Conservation (phyloP, 805 yeast species). For the Myxozyma monticola region DNA sequence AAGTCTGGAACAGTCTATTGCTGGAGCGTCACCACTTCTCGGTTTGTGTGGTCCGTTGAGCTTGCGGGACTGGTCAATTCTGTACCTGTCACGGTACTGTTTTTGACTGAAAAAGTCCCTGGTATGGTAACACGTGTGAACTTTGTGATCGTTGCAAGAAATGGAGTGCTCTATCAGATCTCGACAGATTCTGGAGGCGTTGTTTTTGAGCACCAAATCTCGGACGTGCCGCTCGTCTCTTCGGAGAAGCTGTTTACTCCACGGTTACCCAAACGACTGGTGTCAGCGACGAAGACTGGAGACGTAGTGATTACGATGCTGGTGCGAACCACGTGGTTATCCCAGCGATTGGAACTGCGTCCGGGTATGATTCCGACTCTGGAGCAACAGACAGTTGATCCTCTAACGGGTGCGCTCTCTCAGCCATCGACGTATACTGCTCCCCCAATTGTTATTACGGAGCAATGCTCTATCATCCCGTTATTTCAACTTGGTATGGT, state of each 20-base stretch:
- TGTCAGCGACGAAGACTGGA: conserved; percentile 39
- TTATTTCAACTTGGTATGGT: conserved; percentile 76
- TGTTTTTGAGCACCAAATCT: conserved; percentile 34
- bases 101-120: conserved; percentile 24
- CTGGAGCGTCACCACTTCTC: conserved; percentile 27
- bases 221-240: conserved; percentile 43
- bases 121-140: conserved; percentile 28
- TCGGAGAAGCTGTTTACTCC: conserved; percentile 66
- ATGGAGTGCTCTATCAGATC: conserved; percentile 26
- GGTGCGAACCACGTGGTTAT: conserved; percentile 29
- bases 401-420: neutral
- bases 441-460: neutral
- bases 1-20: conserved; percentile 21
- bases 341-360: conserved; percentile 18
- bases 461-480: conserved; percentile 11
- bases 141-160: conserved; percentile 30
- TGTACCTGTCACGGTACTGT: conserved; percentile 19
- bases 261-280: conserved; percentile 69
- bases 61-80: conserved; percentile 17
- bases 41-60: conserved; percentile 28
- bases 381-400: conserved; percentile 9
- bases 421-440: neutral
- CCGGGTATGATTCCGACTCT: conserved; percentile 11
- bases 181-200: conserved; percentile 23
- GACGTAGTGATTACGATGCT: conserved; percentile 25